Base-by-base conservation (phyloP, 768 basidiomycete genomes). In the Calocera viscosa region DNA sequence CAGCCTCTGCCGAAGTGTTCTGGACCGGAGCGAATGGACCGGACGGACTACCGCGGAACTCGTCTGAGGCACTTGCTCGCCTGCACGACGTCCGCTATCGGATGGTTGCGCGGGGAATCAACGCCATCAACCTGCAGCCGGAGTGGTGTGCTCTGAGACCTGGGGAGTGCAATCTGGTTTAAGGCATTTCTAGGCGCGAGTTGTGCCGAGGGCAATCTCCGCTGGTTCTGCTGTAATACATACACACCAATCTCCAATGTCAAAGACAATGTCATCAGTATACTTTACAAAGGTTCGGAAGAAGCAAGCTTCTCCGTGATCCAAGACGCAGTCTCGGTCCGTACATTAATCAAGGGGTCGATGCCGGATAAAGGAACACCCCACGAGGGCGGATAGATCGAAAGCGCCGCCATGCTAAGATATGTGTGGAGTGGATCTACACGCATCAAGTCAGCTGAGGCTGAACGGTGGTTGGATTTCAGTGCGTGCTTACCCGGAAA, bases 341-440 rank as follows among this genome's bases (percentile, higher is more conserved):
- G 84, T 40, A 89, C 83, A 71, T 94, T 95, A 66, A 92, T 77
- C 49, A 87, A 72, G 0, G 87, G 83, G 70, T 94, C 85, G 24
- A 94, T 74, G 0, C 77, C 74, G 30, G 80, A 78, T 12, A 94
- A 80, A 33, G 30, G 33, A 14, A 17, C 34, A n/a, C 24, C 35
- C 28, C 24, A 35, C 22, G 12, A 26, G n/a, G 82, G 82, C 34
- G 83, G 78, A 75, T 82, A 84, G 72, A 94, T 81, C 1, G 91
- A 80, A 22, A 94, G 72, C 0, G 90, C 87, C 0, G 95, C 94
- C 38, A 96, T 77, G 1, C 91, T 85, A 33, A 97, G 80, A 74
- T 97, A 98, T 0, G 94, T 96, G 72, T 99, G 95, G 73, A 92
- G 95, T 0, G 95, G 93, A 78, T 99, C 95, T 89, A 72, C n/a